Conservation (phyloP, 257 asterid species). For the Gentiana dahurica region DNA sequence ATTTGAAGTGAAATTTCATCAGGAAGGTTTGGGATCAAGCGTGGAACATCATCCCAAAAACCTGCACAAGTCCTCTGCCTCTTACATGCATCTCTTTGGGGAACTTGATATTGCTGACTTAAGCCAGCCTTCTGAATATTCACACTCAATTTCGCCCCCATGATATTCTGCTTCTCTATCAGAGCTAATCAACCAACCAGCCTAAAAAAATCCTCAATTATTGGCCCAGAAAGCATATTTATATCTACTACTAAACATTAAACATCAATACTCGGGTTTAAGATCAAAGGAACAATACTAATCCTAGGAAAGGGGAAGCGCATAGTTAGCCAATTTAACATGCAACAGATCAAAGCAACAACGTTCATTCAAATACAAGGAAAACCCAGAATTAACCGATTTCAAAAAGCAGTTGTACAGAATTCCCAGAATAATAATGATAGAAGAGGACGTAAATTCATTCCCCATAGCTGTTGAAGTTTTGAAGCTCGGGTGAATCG, state of each 20-base stretch:
- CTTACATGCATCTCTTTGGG: slow-evolving; percentile 57
- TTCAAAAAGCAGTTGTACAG: too few relatives aligned
- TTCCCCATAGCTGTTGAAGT: too few relatives aligned
- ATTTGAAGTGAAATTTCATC: slow-evolving; percentile 78
- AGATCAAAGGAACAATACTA: too few relatives aligned
- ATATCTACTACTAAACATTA: neutral
- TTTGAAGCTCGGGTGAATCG: too few relatives aligned
- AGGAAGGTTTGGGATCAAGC: slow-evolving; percentile 67
- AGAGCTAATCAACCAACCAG: neutral
- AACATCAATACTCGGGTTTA: too few relatives aligned
- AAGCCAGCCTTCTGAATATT: slow-evolving; percentile 25
- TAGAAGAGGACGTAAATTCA: too few relatives aligned
- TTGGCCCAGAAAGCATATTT: neutral
- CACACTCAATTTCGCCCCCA: slow-evolving; percentile 72
- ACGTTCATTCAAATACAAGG: too few relatives aligned
- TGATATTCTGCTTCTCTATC: slow-evolving; percentile 8
- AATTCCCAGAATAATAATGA: too few relatives aligned
- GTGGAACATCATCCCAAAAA: slow-evolving; percentile 58
- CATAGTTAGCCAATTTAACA: too few relatives aligned
- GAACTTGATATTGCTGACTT: slow-evolving; percentile 25
- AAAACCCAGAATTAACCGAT: too few relatives aligned
- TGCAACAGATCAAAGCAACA: too few relatives aligned
- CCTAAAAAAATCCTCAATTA: neutral
- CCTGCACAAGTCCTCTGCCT: slow-evolving; percentile 48
- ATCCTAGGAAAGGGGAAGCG: too few relatives aligned